Conservation (phyloP, 306 rosid genomes). For the Cucurbita moschata region DNA sequence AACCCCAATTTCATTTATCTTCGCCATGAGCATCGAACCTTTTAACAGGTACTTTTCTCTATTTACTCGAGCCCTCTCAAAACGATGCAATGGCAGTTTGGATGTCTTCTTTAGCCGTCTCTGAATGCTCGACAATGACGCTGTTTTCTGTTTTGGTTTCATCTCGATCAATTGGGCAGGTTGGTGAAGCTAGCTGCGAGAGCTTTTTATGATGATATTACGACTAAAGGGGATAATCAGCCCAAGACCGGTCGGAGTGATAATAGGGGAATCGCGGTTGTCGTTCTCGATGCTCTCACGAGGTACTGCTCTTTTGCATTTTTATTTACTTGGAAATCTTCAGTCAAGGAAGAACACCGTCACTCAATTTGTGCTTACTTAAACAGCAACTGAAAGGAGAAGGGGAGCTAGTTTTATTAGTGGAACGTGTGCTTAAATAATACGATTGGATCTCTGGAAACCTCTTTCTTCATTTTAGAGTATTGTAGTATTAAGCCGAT, state of each 20-base stretch:
- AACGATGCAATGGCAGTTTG: background rate
- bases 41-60: constrained; percentile 48
- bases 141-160: background rate
- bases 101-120: background rate
- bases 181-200: constrained; percentile 83
- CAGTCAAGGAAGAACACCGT: background rate
- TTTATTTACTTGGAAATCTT: background rate
- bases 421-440: background rate
- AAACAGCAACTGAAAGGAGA: background rate
- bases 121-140: background rate
- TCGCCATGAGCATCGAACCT: constrained; percentile 39
- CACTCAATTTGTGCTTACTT: background rate
- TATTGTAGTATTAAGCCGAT: background rate
- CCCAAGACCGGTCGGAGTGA: constrained; percentile 84
- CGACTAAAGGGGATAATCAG: constrained; percentile 81
- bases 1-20: background rate
- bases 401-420: background rate
- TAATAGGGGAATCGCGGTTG: constrained; percentile 96
- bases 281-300: constrained; percentile 90
- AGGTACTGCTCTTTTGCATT: constrained; percentile 33
- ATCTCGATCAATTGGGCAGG: constrained; percentile 22
- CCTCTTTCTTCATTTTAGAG: background rate
- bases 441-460: background rate
- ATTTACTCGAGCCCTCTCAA: background rate
- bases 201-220: constrained; percentile 80